phyloP scores from a whole-genome alignment of 345 rosid species.

The Citrus medica region DNA sequence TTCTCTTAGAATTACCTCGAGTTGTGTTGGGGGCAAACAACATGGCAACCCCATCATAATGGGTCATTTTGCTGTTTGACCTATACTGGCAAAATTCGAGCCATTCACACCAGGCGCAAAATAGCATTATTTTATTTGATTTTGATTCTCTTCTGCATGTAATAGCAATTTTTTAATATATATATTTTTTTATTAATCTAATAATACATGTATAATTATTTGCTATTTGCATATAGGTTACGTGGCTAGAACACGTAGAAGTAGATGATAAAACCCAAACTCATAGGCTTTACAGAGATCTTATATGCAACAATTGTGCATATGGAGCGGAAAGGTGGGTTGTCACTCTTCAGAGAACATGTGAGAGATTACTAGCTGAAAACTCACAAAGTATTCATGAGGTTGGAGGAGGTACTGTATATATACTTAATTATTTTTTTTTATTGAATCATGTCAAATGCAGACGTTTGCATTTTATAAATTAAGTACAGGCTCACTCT shows the following conservation, averaged over 20 bases:
- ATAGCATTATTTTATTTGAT: no score
- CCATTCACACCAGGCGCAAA: background rate
- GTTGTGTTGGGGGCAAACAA: no score
- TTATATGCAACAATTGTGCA: slow-evolving; percentile 33
- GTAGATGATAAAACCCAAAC: slow-evolving; percentile 50
- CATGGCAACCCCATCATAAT: background rate
- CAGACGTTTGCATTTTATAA: no score
- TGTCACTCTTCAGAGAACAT: slow-evolving; percentile 46
- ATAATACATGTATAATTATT: no score
- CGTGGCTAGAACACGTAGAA: slow-evolving; percentile 83
- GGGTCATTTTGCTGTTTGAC: background rate
- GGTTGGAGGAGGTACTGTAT: slow-evolving; percentile 32
- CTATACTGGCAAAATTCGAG: no score
- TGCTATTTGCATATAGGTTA: slow-evolving; percentile 30
- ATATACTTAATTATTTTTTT: background rate
- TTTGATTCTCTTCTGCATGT: no score
- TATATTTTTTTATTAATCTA: no score
- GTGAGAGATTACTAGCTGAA: slow-evolving; percentile 42
- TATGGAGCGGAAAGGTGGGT: slow-evolving; percentile 73
- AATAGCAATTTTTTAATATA: no score
- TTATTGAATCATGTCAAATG: background rate
- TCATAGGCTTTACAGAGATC: slow-evolving; percentile 51
- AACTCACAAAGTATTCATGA: slow-evolving; percentile 16
- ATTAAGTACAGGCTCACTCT: no score
- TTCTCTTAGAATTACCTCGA: no score